Evolutionary conservation across 176 grass and related monocot species (phyloP), one percentile per base, ranked within the genome.

Genomic region (Avena sativa): DNA sequence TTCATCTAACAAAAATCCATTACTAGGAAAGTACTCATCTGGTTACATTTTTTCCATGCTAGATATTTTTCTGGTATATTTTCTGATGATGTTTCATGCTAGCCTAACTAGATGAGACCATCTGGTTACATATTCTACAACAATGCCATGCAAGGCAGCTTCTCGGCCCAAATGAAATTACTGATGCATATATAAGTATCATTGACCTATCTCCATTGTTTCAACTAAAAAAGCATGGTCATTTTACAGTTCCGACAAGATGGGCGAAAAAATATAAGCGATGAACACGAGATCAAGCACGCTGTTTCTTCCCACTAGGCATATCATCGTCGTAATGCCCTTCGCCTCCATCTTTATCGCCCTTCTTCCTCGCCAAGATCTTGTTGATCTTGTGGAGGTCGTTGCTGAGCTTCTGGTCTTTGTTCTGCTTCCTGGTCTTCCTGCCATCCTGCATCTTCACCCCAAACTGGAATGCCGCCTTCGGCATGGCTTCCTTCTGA

Each of bases 401-500:
- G 17, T 98, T 98, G 2, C 87, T 94, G 58, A 98, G 83, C 80
- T 98, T 98, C 88, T 98, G 97, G 65, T 98, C 97, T 85, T 96
- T 98, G 90, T 98, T 98, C 76, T 98, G 93, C 87, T 98, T 98
- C 69, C 97, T 85, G 0, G 94, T 98, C 84, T 98, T 98, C 64
- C 97, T 90, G 40, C 97, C 97, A 26, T 98, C 97, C 66, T 96
- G 97, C 97, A 98, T 98, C 86, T 96, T 98, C 56, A 98, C 97
- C 20, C 97, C 97, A 71, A 98, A 98, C 83, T 98, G 97, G 89
- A 98, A 98, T 40, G 97, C 97, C 0, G 97, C 97, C 89, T 98
- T 98, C 10, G 97, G 97, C 97, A 96, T 98, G 38, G 94, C 94
- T 79, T 98, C 97, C 55, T 98, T 98, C 75, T 98, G 80, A 15